Conservation (phyloP, 208 protist species). For the Wallacemonas sp. region DNA sequence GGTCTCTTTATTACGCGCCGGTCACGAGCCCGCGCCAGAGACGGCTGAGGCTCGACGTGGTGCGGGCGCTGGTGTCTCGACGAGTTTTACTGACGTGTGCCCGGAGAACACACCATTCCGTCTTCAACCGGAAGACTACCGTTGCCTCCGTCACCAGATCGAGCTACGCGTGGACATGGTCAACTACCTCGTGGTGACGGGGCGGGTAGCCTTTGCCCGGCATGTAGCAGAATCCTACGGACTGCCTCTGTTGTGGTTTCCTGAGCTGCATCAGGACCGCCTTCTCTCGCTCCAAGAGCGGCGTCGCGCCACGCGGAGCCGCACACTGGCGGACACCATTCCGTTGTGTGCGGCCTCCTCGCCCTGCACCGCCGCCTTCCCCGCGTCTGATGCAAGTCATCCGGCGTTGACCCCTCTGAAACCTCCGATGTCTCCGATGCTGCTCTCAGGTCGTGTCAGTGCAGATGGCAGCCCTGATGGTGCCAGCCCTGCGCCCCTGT, state of each 20-base stretch:
- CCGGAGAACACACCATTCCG: slow-evolving; percentile 51
- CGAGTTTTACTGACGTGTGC: slow-evolving; percentile 45
- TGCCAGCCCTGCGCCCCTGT: too few relatives aligned
- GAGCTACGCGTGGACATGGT: slow-evolving; percentile 77
- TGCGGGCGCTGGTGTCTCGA: not conserved
- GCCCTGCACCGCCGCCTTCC: not conserved
- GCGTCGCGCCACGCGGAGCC: slow-evolving; percentile 8
- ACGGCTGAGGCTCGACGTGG: too few relatives aligned
- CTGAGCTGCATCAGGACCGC: slow-evolving; percentile 30
- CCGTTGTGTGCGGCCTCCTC: slow-evolving; percentile 6
- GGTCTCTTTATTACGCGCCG: slow-evolving; percentile 52
- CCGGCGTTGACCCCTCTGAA: not conserved
- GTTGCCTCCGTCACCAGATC: slow-evolving; percentile 39
- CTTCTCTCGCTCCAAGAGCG: not conserved
- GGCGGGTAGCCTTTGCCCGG: slow-evolving; percentile 45
- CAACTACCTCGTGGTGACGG: slow-evolving; percentile 77
- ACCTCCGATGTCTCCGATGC: slow-evolving; percentile 7
- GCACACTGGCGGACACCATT: slow-evolving; percentile 8
- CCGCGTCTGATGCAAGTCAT: too few relatives aligned
- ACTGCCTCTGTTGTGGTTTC: slow-evolving; percentile 77
- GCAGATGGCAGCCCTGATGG: too few relatives aligned
- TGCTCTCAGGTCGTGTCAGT: too few relatives aligned
- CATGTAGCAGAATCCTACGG: slow-evolving; percentile 64
- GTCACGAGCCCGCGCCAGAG: too few relatives aligned
- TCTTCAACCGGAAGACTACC: slow-evolving; percentile 49